Conservation (phyloP, 371 early-diverging fungal genomes). For the Globomyces sp. region DNA sequence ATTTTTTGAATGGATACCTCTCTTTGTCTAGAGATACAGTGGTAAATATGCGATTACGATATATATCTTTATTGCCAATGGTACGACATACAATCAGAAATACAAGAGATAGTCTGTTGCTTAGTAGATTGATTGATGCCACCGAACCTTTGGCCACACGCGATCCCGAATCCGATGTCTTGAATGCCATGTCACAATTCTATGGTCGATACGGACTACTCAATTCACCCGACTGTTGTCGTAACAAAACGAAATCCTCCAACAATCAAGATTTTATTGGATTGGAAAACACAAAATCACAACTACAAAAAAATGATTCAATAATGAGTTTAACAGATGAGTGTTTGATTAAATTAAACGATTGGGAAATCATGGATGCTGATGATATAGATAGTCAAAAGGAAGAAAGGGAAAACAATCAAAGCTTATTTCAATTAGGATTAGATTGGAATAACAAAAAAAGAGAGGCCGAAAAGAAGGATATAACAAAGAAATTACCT, state of each 20-base stretch:
- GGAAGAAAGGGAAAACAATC: constrained; percentile 14
- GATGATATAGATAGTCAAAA: constrained; percentile 4
- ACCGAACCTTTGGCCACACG: constrained; percentile 18
- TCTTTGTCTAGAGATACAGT: constrained; percentile 18
- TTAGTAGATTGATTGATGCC: constrained; percentile 20
- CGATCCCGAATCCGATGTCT: constrained; percentile 18
- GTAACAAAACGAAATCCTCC: constrained; percentile 3
- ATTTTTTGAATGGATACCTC: constrained; percentile 17
- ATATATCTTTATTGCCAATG: constrained; percentile 15
- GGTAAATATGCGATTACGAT: constrained; percentile 18
- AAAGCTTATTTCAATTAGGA: constrained; percentile 11
- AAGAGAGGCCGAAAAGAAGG: background rate
- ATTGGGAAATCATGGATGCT: constrained; percentile 10
- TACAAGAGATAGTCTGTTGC: constrained; percentile 10
- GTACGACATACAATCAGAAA: constrained; percentile 14
- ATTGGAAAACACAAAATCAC: background rate
- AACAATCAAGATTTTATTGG: background rate
- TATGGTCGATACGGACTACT: constrained; percentile 9
- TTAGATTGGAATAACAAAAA: constrained; percentile 14
- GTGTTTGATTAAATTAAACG: constrained; percentile 6
- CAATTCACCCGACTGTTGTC: constrained; percentile 10
- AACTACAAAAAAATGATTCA: constrained; percentile 1
- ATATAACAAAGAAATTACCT: too few relatives aligned
- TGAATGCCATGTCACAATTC: constrained; percentile 19
- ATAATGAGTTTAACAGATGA: constrained; percentile 13